A percentile compares a stretch with the other conserved stretches of the same genome.
These are phyloP conservation scores for Plectosphaerella cucumerina DNA, from an alignment of 2,329 filamentous ascomycete species.

Conservation along the genomic window DNA sequence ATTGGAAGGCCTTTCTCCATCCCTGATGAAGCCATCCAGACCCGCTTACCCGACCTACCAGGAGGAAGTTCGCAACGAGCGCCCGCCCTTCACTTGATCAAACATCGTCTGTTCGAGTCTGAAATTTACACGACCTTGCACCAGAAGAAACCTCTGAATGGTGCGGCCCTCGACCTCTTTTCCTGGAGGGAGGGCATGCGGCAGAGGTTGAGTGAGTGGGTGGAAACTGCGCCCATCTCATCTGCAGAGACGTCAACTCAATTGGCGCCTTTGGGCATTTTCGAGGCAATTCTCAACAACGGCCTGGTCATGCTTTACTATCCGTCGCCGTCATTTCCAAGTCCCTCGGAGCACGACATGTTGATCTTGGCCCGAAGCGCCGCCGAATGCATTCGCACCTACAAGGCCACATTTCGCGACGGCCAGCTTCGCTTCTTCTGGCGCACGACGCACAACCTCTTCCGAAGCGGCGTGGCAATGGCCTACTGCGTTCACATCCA, in stretches of 20 bases:
- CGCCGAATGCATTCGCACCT: constrained; percentile 11
- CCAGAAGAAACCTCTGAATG: constrained; percentile 10
- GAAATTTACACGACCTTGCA: constrained; percentile 17
- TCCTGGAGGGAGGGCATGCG: constrained; percentile 16
- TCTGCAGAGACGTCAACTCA: constrained; percentile 9
- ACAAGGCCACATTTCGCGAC: constrained; percentile 14
- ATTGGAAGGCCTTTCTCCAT: constrained; percentile 10
- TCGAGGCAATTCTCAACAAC: constrained; percentile 14
- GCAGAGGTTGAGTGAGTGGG: constrained; percentile 14
- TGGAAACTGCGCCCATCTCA: constrained; percentile 7
- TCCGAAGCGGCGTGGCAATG: constrained; percentile 15
- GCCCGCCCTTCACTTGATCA: constrained; percentile 16
- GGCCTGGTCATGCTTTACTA: constrained; percentile 15
- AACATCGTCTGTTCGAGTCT: constrained; percentile 16
- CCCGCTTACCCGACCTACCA: constrained; percentile 3
- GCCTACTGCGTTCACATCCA: constrained; percentile 14
- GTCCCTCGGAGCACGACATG: constrained; percentile 9
- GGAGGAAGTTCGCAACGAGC: background rate
- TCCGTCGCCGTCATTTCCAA: constrained; percentile 13
- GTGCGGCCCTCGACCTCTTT: constrained; percentile 1
- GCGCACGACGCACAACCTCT: constrained; percentile 20
- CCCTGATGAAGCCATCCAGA: constrained; percentile 12
- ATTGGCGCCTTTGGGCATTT: constrained; percentile 16
- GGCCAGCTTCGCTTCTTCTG: constrained; percentile 20
- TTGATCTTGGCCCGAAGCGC: constrained; percentile 13